Base-by-base conservation (phyloP, 2,329 filamentous ascomycete species). In the Hypoxylon sp. region DNA sequence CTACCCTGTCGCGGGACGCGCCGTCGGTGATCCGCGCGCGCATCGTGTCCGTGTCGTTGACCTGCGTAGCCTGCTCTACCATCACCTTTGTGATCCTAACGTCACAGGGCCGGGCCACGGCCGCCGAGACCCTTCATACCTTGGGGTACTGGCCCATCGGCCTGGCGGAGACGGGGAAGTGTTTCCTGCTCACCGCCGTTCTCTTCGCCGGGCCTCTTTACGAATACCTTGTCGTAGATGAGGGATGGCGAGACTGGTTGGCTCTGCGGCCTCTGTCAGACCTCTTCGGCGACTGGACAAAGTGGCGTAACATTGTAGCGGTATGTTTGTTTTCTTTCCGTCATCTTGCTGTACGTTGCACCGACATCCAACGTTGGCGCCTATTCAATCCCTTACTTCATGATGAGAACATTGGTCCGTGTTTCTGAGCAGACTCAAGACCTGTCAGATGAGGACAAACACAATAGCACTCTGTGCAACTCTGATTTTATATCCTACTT, bases 11-110 rank as follows among this genome's bases (percentile, higher is more conserved):
- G 65, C 89, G 96, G 75, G 94, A 98, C 86, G 91, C 93, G 26
- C 93, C 94, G 8, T 90, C 91, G 9, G 93, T 96, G 52, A 98
- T 99, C 80, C 90, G 90, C 71, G 92, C 93, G 61, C 90, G 96
- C 71, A 91, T 97, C 72, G 86, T 90, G 59, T 91, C 90, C 55
- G 95, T 97, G 71, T 90, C 89, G 20, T 77, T 91, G 61, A 93
- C 93, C 45, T 96, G 92, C 75, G 75, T 89, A 54, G 73, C 89
- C 60, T 92, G 91, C 79, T 89, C 89, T 33, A 65, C 88, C 52
- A 78, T 86, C 61, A 94, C 93, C 2, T 83, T 91, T 70, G 81
- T 87, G 74, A 81, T 97, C 50, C 83, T 96, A 65, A 81, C 85
- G 33, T 79, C 83, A 30, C 79, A 82, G 64, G 83, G 84, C 55